Evolutionary conservation across 1,284 basidiomycete species (phyloP), one percentile per base, ranked within the genome.

Genomic region (Cerioporus squamosus): DNA sequence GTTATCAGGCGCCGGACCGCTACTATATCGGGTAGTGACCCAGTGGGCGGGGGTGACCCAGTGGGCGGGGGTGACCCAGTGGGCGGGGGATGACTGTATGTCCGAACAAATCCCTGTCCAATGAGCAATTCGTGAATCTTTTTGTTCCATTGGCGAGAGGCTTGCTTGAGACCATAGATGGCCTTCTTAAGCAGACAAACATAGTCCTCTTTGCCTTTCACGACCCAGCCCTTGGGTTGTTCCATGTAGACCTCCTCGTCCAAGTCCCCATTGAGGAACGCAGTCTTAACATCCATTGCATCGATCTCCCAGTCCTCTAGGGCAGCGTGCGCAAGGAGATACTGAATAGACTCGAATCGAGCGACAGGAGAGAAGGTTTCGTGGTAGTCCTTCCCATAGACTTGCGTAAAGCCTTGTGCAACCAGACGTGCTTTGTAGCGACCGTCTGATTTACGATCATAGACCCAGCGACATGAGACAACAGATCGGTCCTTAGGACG

Each of bases 231-330:
- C 1, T 68, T 45, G 0, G 71, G 75, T 44, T 76, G 74, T 0
- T 47, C 15, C 75, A 79, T 78, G 45, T 74, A 79, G 6, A 80
- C 68, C 15, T 75, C 68, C 51, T 81, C 75, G 8, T 74, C 66
- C 0, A 80, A 68, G 0, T 62, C 57, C 0, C 69, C 67, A 55
- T 79, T 74, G 1, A 79, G 69, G 59, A 73, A 80, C 0, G 74
- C 72, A 0, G 67, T 70, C 10, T 70, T 70, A 1, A 82, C 63
- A 48, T 80, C 76, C 12, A 77, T 59, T 24, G 63, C 64, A 15
- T 72, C 61, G 2, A 69, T 48, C 42, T 71, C 61, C 38, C 71
- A 55, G 18, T 66, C 60, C 15, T 65, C 51, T 67, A 72, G n/a
- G 1, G 67, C 66, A 5, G 70, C 75, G 5, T 77, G n/a, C 0